A percentile compares a stretch with the other conserved stretches of the same genome.
Evolutionary conservation across 106 monocot species (phyloP).

Genomic region (Dactylorhiza incarnata): DNA sequence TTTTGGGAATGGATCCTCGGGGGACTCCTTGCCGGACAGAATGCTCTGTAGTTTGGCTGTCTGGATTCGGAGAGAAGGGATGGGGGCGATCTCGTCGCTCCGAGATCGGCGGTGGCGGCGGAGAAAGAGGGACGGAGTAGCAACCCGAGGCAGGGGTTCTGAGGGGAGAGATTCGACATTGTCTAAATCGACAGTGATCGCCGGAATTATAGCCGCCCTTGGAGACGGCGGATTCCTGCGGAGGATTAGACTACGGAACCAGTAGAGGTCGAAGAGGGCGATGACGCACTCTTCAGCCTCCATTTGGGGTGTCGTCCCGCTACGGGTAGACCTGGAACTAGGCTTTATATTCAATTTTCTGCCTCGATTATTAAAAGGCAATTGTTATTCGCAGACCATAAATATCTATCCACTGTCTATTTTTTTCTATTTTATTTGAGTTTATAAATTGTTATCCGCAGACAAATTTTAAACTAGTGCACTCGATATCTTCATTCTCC

Average conservation of each 20-base stretch:
- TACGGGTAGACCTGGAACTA: no score
- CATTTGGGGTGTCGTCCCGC: no score
- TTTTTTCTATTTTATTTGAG: no score
- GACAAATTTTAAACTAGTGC: no score
- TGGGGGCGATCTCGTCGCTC: slow-evolving; percentile 7
- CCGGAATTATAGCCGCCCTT: no score
- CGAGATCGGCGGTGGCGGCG: slow-evolving; percentile 12
- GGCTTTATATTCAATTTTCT: no score
- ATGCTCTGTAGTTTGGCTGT: slow-evolving; percentile 13
- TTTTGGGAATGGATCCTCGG: neutral
- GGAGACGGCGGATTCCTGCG: neutral
- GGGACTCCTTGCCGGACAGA: slow-evolving; percentile 12
- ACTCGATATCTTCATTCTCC: no score
- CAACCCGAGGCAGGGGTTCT: neutral
- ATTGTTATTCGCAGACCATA: no score
- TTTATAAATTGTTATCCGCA: no score
- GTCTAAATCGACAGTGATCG: neutral
- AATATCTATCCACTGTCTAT: no score
- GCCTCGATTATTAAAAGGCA: no score
- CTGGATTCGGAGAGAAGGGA: neutral
- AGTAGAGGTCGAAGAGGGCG: slow-evolving; percentile 14
- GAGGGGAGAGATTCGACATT: neutral
- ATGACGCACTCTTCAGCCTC: slow-evolving; percentile 5
- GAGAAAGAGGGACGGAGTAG: neutral
- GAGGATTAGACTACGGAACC: slow-evolving; percentile 18